Evolutionary conservation across 2,329 filamentous ascomycete genomes (phyloP).

Genomic region (Cercospora sojina): DNA sequence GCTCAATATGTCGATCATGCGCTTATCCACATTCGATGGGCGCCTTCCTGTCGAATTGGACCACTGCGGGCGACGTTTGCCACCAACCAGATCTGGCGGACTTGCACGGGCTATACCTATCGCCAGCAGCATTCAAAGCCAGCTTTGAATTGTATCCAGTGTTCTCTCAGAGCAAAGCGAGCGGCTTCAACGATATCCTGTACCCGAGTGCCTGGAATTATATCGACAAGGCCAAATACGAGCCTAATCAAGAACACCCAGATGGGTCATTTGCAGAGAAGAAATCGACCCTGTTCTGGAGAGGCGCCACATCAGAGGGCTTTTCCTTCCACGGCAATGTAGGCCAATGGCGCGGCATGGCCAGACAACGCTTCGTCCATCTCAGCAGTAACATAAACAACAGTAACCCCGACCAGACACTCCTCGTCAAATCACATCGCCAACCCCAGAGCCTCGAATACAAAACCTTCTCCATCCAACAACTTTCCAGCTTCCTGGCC

Average conservation of each 20-base stretch:
- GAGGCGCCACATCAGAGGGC: slow-evolving; percentile 64
- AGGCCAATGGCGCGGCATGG: slow-evolving; percentile 66
- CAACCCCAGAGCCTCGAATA: slow-evolving; percentile 52
- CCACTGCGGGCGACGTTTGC: slow-evolving; percentile 65
- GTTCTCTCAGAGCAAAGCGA: slow-evolving; percentile 72
- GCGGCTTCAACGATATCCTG: slow-evolving; percentile 73
- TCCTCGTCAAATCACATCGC: slow-evolving; percentile 53
- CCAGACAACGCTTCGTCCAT: slow-evolving; percentile 69
- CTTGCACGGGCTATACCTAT: slow-evolving; percentile 71
- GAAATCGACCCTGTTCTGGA: slow-evolving; percentile 68
- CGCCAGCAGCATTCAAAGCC: slow-evolving; percentile 61
- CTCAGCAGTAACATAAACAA: slow-evolving; percentile 61
- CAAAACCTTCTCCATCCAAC: slow-evolving; percentile 52
- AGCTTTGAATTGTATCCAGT: slow-evolving; percentile 67
- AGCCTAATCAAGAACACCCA: slow-evolving; percentile 51
- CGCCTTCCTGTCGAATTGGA: slow-evolving; percentile 67
- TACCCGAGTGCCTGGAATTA: slow-evolving; percentile 65
- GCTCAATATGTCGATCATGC: slow-evolving; percentile 65
- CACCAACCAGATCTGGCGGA: slow-evolving; percentile 73
- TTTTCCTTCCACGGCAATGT: slow-evolving; percentile 42
- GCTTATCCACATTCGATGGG: slow-evolving; percentile 63
- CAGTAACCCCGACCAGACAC: slow-evolving; percentile 48
- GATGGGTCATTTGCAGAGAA: slow-evolving; percentile 62
- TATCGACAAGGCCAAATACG: slow-evolving; percentile 56
- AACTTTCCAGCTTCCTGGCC: slow-evolving; percentile 56